These are phyloP conservation scores for Trichoderma guizhouense DNA, from an alignment of 2,329 filamentous ascomycete species.

Conservation along the genomic window DNA sequence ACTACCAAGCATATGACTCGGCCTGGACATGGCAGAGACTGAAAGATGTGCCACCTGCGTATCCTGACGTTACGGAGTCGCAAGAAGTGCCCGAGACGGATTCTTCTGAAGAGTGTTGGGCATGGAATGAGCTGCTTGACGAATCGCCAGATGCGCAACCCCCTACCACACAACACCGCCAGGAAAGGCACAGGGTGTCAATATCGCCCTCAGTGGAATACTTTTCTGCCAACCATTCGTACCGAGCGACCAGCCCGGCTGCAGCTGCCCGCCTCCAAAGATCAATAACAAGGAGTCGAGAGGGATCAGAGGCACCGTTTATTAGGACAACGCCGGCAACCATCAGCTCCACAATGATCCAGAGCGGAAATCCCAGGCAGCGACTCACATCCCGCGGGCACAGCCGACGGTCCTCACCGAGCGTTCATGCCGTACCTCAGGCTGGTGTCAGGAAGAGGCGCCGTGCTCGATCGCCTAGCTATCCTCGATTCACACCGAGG, in stretches of 20 bases:
- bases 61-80: conserved; percentile 43
- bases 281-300: conserved; percentile 38
- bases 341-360: conserved; percentile 34
- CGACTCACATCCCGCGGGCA: conserved; percentile 45
- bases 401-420: conserved; percentile 33
- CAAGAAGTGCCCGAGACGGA: conserved; percentile 58
- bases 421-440: conserved; percentile 26
- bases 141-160: conserved; percentile 46
- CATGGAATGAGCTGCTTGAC: conserved; percentile 63
- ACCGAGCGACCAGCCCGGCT: conserved; percentile 23
- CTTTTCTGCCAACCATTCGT: conserved; percentile 25
- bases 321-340: conserved; percentile 50
- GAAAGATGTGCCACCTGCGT: conserved; percentile 58
- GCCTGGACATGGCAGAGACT: conserved; percentile 71
- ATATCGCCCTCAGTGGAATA: conserved; percentile 40
- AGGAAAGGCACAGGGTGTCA: conserved; percentile 40
- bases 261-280: conserved; percentile 38
- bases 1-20: conserved; percentile 48
- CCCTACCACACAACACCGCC: conserved; percentile 42
- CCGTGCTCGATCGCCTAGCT: conserved; percentile 57
- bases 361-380: conserved; percentile 37
- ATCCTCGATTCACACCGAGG: conserved; percentile 52
- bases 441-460: conserved; percentile 45
- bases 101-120: conserved; percentile 64
- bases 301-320: conserved; percentile 44